These are phyloP conservation scores for Mayamaea pseudoterrestris DNA, from an alignment of 108 stramenopile species.

Conservation along the genomic window DNA sequence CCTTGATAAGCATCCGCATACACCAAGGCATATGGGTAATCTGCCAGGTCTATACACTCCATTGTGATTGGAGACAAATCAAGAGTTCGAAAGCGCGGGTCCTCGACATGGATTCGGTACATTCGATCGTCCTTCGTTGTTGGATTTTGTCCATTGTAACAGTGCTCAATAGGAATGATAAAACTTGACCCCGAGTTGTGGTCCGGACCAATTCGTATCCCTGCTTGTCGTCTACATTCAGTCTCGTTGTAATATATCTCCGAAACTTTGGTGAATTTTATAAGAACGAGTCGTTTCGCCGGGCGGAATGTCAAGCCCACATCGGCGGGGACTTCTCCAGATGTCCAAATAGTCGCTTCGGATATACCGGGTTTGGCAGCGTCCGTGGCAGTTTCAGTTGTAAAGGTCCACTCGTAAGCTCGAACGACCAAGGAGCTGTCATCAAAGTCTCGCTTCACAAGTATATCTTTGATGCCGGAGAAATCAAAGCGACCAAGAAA, in stretches of 20 bases:
- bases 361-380: conserved; percentile 23
- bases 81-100: conserved; percentile 28
- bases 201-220: conserved; percentile 5
- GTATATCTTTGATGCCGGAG: conserved; percentile 12
- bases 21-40: conserved; percentile 48
- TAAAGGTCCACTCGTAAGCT: conserved; percentile 26
- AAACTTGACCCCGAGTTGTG: conserved; percentile 9
- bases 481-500: conserved; percentile 44
- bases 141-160: conserved; percentile 11
- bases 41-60: conserved; percentile 11
- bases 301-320: conserved; percentile 18
- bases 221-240: conserved; percentile 25
- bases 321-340: conserved; percentile 22
- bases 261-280: conserved; percentile 48
- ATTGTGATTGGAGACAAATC: conserved; percentile 3
- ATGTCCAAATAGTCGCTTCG: conserved; percentile 34
- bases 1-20: conserved; percentile 37
- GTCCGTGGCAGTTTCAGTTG: conserved; percentile 16
- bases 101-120: conserved; percentile 27
- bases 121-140: conserved; percentile 18
- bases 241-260: conserved; percentile 41
- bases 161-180: conserved; percentile 14
- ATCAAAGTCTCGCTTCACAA: conserved; percentile 26
- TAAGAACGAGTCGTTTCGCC: conserved; percentile 23
- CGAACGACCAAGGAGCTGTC: conserved; percentile 18